Evolutionary conservation across 345 rosid genomes (phyloP).

Genomic region (Raphanus raphanistrum): DNA sequence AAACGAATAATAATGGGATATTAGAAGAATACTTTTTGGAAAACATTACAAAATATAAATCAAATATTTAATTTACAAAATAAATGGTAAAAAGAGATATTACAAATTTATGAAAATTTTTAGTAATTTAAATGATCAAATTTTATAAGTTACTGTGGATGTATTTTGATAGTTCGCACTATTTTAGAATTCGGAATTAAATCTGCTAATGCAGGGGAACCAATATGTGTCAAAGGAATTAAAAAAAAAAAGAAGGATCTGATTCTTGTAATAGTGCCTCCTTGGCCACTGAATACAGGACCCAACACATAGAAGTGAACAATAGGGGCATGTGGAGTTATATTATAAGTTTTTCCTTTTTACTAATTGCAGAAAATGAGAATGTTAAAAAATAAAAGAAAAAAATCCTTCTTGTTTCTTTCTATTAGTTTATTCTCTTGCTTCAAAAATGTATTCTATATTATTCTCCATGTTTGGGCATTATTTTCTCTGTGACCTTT

Average conservation of each 20-base stretch:
- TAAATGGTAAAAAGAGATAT: too few species aligned
- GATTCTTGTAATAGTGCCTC: constrained; percentile 31
- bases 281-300: constrained; percentile 26
- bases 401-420: constrained; percentile 15
- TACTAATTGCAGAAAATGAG: constrained; percentile 27
- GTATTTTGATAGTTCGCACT: too few species aligned
- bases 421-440: constrained; percentile 22
- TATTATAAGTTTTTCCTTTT: constrained; percentile 4
- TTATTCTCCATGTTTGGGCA: constrained; percentile 22
- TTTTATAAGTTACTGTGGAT: too few species aligned
- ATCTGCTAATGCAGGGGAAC: too few species aligned
- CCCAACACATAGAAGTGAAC: constrained; percentile 29
- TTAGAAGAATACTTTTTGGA: too few species aligned
- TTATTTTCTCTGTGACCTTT: neutral
- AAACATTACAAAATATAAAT: too few species aligned
- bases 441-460: neutral
- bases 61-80: too few species aligned
- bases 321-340: constrained; percentile 31
- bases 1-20: too few species aligned
- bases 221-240: neutral
- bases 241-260: neutral
- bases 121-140: too few species aligned
- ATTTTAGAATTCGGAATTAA: too few species aligned
- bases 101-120: too few species aligned
- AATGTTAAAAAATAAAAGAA: neutral